These are phyloP conservation scores for Daldinia bambusicola DNA, from an alignment of 495 filamentous ascomycete species.

Conservation along the genomic window DNA sequence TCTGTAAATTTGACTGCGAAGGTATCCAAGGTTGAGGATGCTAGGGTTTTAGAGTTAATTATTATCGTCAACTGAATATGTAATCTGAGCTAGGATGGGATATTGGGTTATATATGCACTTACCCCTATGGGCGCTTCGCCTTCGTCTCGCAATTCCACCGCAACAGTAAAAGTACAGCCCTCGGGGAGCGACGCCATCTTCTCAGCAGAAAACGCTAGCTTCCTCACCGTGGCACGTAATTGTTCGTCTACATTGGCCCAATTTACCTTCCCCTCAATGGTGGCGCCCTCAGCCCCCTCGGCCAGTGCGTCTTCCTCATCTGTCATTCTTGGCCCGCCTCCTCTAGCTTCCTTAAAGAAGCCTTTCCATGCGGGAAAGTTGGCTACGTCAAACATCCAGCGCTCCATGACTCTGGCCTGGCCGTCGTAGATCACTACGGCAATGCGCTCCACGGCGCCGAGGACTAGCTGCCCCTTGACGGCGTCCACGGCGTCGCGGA, in stretches of 20 bases:
- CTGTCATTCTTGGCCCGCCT: slow-evolving; percentile 27
- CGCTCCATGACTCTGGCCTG: slow-evolving; percentile 71
- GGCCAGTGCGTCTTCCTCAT: slow-evolving; percentile 30
- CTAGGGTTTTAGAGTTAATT: slow-evolving; percentile 27
- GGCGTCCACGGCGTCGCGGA: slow-evolving; percentile 82
- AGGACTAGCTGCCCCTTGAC: slow-evolving; percentile 78
- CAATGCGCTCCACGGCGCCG: slow-evolving; percentile 72
- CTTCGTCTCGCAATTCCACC: slow-evolving; percentile 81
- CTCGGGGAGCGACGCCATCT: slow-evolving; percentile 71
- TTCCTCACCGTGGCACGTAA: slow-evolving; percentile 62
- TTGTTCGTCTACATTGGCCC: slow-evolving; percentile 58
- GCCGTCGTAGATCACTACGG: slow-evolving; percentile 74
- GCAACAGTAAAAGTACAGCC: slow-evolving; percentile 88
- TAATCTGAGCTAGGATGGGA: not conserved
- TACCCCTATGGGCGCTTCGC: slow-evolving; percentile 77
- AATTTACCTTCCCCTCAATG: slow-evolving; percentile 46
- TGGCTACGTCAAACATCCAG: slow-evolving; percentile 83
- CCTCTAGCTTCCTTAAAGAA: slow-evolving; percentile 27
- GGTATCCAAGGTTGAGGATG: slow-evolving; percentile 77
- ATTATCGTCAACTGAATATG: no score
- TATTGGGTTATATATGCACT: slow-evolving; percentile 37
- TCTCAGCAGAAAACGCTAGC: slow-evolving; percentile 65
- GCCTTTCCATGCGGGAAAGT: slow-evolving; percentile 73
- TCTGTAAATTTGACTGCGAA: slow-evolving; percentile 60
- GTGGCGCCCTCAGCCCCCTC: slow-evolving; percentile 18